Base-by-base conservation (phyloP, 2,329 filamentous ascomycete species). In the Coccinonectria pachysandricola region DNA sequence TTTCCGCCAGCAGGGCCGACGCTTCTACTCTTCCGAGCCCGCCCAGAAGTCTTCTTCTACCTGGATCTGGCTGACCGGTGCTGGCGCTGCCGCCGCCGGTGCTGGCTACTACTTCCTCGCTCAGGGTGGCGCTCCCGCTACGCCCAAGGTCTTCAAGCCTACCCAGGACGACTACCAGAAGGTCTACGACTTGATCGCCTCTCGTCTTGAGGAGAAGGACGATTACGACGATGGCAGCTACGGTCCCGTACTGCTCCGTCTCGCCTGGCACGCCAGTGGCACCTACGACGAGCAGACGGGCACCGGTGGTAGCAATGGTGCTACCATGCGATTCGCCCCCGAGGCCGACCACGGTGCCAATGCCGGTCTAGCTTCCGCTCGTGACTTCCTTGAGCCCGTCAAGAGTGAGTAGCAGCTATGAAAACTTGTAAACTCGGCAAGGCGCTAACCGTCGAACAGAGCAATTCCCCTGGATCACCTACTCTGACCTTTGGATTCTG, bases 171-270 rank as follows among this genome's bases (percentile, higher is more conserved):
- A 98, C 60, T 96, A 94, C 68, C 86, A 95, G 68, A 80, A 83
- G 59, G 84, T 96, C 28, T 96, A 96, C 66, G 73, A 95, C 55
- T 79, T 78, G 50, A 76, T 96, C 45, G 87, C 88, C 29, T 60
- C 66, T 50, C 68, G 68, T 35, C 65, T 96, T 29, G 79, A 91
- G 57, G 83, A 95, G 62, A 76, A 93, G 53, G 84, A 91, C 45
- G 80, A 95, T 42, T 96, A 96, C 56, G 88, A 96, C 50, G 88
- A 98, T 56, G 88, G 91, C 44, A 91, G 81, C 64, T 96, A 92
- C 54, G 88, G 86, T 31, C 91, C 88, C 15, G 86, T 96, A 35
- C 67, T 96, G 30, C 62, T 96, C 39, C 76, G 88, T 48, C 72
- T 96, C 43, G 88, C 85, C 36, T 96, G 91, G 88, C 91, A 96